Evolutionary conservation across 1,139 yeast species (phyloP), one percentile per base, ranked within the genome.

Genomic region (Arxiozyma heterogenica): DNA sequence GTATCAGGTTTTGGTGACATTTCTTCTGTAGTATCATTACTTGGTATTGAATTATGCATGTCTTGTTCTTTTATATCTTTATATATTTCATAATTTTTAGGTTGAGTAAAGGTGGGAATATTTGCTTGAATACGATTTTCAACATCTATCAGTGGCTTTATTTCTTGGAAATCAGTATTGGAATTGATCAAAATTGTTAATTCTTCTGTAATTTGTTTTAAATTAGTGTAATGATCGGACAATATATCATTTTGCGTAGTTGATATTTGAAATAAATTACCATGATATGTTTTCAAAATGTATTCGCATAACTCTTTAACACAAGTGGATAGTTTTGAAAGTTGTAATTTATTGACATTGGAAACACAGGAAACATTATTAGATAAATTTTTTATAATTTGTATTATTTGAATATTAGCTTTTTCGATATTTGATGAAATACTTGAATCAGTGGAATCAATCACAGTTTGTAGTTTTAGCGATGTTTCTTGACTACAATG

Each of bases 51-150:
- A 0, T 20, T n/a, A 17, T n/a, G 4, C 18, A 41, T 18, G 5
- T 30, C 43, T 21, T 52, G 41, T 1, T 38, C 39, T 18, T 54
- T 54, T 38, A 55, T 38, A 57, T 59, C 53, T 52, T 58, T 49
- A 51, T 55, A 58, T 1, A 52, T 50, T 5, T 51, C 23, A 34
- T 49, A 54, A 45, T 57, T 54, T 3, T 52, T 38, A 1, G 64
- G 61, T 21, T 54, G 54, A 9, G 48, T 52, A 11, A 61, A 52
- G 5, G n/a, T 46, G 3, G 65, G 65, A 21, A 62, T 47, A 2
- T 51, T 49, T 22, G 41, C 20, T 15, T 51, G 49, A 22, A 49
- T 44, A 1, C 17, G 23, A 11, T 49, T 41, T n/a, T 50, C 39
- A 1, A 49, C 25, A 12, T 54, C 51, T 3, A 52, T 20, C 38